These are phyloP conservation scores for Penicillium hordei DNA, from an alignment of 2,329 filamentous ascomycete species.

Conservation along the genomic window DNA sequence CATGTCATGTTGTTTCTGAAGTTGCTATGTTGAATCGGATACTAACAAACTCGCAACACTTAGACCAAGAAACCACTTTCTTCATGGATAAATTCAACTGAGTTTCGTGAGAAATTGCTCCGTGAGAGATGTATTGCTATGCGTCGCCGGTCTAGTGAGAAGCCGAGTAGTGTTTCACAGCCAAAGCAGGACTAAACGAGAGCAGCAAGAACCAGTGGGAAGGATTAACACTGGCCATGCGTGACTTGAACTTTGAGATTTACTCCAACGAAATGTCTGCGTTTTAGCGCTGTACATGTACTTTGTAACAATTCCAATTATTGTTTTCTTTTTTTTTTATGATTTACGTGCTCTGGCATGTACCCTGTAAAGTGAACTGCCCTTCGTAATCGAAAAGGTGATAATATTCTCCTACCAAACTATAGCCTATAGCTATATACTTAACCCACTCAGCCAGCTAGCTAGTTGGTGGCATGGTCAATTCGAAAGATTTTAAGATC, in stretches of 20 bases:
- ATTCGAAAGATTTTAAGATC: too few relatives aligned
- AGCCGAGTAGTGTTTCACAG: conserved; percentile 25
- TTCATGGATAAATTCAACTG: conserved; percentile 31
- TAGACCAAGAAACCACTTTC: conserved; percentile 14
- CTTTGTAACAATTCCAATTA: background rate
- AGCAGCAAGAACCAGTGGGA: background rate
- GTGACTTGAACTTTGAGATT: background rate
- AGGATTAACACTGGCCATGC: background rate
- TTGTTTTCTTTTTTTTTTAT: background rate
- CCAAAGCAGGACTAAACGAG: conserved; percentile 1
- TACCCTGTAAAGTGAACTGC: too few relatives aligned
- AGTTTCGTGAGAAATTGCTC: conserved; percentile 40
- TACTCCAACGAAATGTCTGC: background rate
- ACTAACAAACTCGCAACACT: background rate
- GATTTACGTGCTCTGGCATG: too few relatives aligned
- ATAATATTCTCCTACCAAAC: too few relatives aligned
- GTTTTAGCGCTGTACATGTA: conserved; percentile 1
- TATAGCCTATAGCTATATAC: too few relatives aligned
- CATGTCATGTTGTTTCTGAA: background rate
- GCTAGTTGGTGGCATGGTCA: too few relatives aligned
- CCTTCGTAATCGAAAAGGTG: too few relatives aligned
- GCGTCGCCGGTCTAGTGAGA: conserved; percentile 26
- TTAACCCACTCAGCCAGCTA: too few relatives aligned
- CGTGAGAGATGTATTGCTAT: conserved; percentile 40
- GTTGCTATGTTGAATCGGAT: background rate